Evolutionary conservation across 768 basidiomycete genomes (phyloP), one percentile per base, ranked within the genome.

Genomic region (Mycena maculata): DNA sequence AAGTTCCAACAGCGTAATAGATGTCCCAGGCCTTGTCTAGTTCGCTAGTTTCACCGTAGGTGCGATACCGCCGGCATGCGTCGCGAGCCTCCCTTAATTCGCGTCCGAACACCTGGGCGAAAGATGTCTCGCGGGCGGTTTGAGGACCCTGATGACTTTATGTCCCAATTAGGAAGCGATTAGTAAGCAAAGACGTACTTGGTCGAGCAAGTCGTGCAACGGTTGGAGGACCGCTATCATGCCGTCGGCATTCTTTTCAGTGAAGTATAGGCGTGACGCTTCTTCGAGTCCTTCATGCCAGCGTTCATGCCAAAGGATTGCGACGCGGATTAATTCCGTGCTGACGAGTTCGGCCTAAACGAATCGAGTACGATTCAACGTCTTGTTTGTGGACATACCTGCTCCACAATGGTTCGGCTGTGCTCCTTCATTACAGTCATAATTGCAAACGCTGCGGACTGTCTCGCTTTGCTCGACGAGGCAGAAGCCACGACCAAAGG

Each of bases 211-310:
- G 53, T 96, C 93, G 71, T 99, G 98, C 63, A 99, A 81, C 3
- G 96, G 97, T 72, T 96, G 95, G 52, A 99, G 79, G 15, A 89
- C 92, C 25, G 90, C 91, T 72, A 98, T 98, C 98, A 99, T 99
- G 8, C 93, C 98, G 65, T 95, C 93, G 2, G 97, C 92, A 77
- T 99, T 98, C 74, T 95, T 93, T 72, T 99, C 98, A 12, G 94
- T 96, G 84, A 96, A 99, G 82, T 96, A 99, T 49, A 95, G 81
- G 44, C 98, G 88, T 9, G 96, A 98, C 8, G 98, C 98, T 78
- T 99, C 98, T 80, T 99, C 98, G 23, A 99, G 83, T 20, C 95
- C 96, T 80, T 99, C 98, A 73, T 98, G 96, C 98, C 98, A 99
- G 69, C 96, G 83, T 77, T 99, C 98, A 72, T 99, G 96, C 98